Evolutionary conservation across 345 rosid genomes (phyloP).

Genomic region (Melaleuca quinquenervia): DNA sequence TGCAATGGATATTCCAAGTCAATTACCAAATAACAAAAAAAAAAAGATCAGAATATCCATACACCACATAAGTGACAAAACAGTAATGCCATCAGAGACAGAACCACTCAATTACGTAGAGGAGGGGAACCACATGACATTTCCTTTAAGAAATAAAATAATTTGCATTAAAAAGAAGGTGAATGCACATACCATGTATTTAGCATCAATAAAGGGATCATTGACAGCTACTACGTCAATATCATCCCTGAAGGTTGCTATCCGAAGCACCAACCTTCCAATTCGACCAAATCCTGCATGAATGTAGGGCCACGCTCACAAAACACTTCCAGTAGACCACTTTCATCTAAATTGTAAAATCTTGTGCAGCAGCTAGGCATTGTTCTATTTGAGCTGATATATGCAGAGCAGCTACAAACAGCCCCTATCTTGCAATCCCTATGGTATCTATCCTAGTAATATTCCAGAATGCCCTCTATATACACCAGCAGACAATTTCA

Average conservation of each 20-base stretch:
- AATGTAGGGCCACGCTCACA: not conserved
- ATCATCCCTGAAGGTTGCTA: slow-evolving; percentile 87
- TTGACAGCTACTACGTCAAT: slow-evolving; percentile 85
- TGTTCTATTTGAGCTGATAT: not conserved
- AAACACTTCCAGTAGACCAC: not conserved
- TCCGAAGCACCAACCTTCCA: slow-evolving; percentile 88
- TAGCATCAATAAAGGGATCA: slow-evolving; percentile 91
- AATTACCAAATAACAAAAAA: not conserved
- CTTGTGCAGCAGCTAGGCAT: too few relatives aligned
- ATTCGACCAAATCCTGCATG: slow-evolving; percentile 93
- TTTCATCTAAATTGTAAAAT: not conserved
- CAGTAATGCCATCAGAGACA: not conserved
- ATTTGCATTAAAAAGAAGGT: not conserved
- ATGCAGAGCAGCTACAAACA: not conserved
- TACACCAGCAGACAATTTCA: not conserved
- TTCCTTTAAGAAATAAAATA: not conserved
- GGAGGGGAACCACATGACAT: not conserved
- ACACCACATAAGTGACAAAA: not conserved
- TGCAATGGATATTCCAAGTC: not conserved
- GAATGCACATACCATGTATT: slow-evolving; percentile 65
- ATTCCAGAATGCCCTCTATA: not conserved
- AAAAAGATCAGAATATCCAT: not conserved
- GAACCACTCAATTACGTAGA: not conserved
- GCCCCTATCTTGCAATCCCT: not conserved
- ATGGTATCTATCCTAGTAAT: not conserved